These are phyloP conservation scores for Colletotrichum sp. DNA, from an alignment of 2,329 filamentous ascomycete genomes.

Conservation along the genomic window DNA sequence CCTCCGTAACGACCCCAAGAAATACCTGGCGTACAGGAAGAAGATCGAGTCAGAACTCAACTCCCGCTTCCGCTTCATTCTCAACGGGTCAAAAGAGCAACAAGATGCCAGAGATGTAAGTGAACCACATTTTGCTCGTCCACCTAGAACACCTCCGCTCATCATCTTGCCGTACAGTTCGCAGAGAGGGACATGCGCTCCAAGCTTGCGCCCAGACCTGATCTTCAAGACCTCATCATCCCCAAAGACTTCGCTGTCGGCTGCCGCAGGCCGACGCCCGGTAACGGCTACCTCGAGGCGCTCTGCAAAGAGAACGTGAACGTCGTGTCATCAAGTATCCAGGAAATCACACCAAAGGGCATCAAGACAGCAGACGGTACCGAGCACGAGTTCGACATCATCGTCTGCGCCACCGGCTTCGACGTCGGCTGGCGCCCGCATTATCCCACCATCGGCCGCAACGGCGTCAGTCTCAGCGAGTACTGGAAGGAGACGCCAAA, in stretches of 20 bases:
- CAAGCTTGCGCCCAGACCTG: conserved; percentile 43
- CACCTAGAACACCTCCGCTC: neutral
- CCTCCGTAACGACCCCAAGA: conserved; percentile 55
- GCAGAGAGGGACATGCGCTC: conserved; percentile 40
- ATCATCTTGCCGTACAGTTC: neutral
- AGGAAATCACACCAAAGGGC: conserved; percentile 30
- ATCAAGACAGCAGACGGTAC: conserved; percentile 30
- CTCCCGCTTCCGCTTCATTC: conserved; percentile 56
- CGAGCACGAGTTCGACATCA: conserved; percentile 32
- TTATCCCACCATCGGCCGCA: conserved; percentile 26
- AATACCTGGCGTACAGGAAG: conserved; percentile 57
- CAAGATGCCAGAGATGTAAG: conserved; percentile 32
- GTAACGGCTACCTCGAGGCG: conserved; percentile 32
- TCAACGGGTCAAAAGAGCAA: conserved; percentile 51
- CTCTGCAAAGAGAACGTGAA: conserved; percentile 28
- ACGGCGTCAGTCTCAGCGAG: conserved; percentile 21
- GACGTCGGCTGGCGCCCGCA: conserved; percentile 26
- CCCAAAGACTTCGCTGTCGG: conserved; percentile 33
- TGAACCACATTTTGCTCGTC: neutral
- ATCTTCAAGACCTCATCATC: conserved; percentile 47
- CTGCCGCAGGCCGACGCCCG: conserved; percentile 28
- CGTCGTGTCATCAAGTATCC: conserved; percentile 25
- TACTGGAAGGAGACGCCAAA: conserved; percentile 25
- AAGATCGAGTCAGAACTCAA: conserved; percentile 54
- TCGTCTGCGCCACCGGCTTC: conserved; percentile 39